Base-by-base conservation (phyloP, 345 rosid species). In the Ricinus communis region DNA sequence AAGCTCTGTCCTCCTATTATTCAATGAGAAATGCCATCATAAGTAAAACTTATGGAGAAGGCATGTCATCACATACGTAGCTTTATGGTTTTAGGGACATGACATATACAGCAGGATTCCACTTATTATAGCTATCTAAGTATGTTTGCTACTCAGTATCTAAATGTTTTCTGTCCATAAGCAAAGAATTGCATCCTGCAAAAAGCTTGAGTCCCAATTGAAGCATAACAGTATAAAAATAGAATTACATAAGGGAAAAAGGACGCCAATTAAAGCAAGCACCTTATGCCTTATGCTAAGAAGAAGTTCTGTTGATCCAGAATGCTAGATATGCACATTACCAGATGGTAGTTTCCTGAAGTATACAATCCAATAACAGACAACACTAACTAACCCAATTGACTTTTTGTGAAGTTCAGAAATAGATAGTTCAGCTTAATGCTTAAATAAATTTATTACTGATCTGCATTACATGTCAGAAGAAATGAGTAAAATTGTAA, bases 1-100 rank as follows among this genome's bases (percentile, higher is more conserved):
- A 86, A 52, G 87, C 85, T 84, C 96, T 87, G 71, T 93, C 98
- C 64, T 84, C 96, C 99, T 96, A 82, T 38, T 19, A 71, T 63
- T 70, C 60, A 30, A 10, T 18, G 57, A 70, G 16, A 66, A 67
- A 58, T 62, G 66, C 41, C 41, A 60, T 65, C 8, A 60, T 53
- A 38, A 43, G 51, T 30, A 46, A 43, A 13, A 47, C 59, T 31
- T 55, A 31, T 15, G 19, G 51, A 52, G 8, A 50, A 43, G 54
- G 36, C 11, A 27, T 41, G 27, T 43, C 28, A 27, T n/a, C 18
- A 31, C 33, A 58, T 28, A 55, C 7, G 19, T 14, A 24, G 41
- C n/a, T 22, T 3, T 50, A 36, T 10, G 36, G 53, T 22, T 61
- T 28, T 18, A 49, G 4, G 8, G 46, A 8, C 40, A 36, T 16